Evolutionary conservation across 2,329 filamentous ascomycete species (phyloP).

Genomic region (Diaporthe ampelina): DNA sequence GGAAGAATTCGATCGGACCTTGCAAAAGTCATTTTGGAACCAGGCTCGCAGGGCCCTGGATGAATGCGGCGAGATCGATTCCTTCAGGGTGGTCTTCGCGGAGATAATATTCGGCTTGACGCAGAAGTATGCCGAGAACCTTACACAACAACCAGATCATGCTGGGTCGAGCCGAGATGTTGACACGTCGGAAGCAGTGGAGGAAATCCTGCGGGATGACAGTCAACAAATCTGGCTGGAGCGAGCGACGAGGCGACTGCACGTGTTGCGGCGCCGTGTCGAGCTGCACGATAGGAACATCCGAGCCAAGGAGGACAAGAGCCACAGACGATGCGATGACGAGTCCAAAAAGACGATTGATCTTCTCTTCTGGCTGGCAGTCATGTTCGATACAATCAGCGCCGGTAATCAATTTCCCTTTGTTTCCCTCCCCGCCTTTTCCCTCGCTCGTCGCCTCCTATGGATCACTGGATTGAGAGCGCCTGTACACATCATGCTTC

Average conservation of each 20-base stretch:
- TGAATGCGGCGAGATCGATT: conserved; percentile 53
- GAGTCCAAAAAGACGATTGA: conserved; percentile 61
- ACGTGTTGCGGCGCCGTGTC: conserved; percentile 34
- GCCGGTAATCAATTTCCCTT: conserved; percentile 19
- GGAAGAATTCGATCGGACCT: conserved; percentile 55
- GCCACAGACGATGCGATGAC: conserved; percentile 24
- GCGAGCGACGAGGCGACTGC: conserved; percentile 36
- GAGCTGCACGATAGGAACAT: conserved; percentile 34
- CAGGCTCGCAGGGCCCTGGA: conserved; percentile 54
- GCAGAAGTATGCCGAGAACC: conserved; percentile 46
- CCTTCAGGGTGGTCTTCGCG: conserved; percentile 54
- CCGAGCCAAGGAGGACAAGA: neutral
- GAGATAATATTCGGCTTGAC: conserved; percentile 56
- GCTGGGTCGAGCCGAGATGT: conserved; percentile 10
- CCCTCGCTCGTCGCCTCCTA: neutral
- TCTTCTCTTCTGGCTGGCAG: conserved; percentile 67
- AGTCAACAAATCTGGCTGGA: conserved; percentile 39
- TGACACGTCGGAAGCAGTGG: conserved; percentile 33
- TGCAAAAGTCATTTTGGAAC: conserved; percentile 55
- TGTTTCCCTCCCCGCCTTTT: neutral
- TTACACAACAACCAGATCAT: conserved; percentile 19
- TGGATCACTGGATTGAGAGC: neutral
- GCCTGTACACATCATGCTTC: neutral
- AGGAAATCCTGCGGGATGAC: conserved; percentile 37
- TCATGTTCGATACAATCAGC: conserved; percentile 42